Evolutionary conservation across 768 basidiomycete genomes (phyloP).

Genomic region (Lactarius trivialis): DNA sequence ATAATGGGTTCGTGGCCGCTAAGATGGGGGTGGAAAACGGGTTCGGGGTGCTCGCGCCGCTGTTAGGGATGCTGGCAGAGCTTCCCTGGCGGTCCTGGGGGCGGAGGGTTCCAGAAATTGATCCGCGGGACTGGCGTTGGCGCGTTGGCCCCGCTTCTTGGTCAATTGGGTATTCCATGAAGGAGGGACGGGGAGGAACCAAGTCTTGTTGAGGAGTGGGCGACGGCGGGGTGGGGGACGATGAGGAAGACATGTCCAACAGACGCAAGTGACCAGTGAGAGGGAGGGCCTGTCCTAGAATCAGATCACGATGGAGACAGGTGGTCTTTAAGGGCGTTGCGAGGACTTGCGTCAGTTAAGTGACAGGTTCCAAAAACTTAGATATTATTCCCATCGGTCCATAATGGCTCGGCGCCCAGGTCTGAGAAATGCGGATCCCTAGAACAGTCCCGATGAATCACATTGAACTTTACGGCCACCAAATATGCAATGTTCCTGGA

Average conservation of each 20-base stretch:
- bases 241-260: conserved; percentile 4
- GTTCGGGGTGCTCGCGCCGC: conserved; percentile 27
- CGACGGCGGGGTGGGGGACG: not conserved
- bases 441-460: conserved; percentile 6
- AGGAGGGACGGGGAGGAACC: conserved; percentile 19
- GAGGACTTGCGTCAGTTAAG: not conserved
- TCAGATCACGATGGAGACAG: not conserved
- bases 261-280: not conserved
- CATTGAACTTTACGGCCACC: conserved; percentile 7
- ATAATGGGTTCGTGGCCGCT: conserved; percentile 40
- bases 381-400: not conserved
- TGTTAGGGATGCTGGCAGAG: conserved; percentile 10
- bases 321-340: conserved; percentile 10
- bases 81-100: conserved; percentile 17
- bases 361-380: not conserved
- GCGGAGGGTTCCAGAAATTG: conserved; percentile 9
- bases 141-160: not conserved
- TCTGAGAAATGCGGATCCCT: not conserved
- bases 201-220: not conserved
- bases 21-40: conserved; percentile 25
- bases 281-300: not conserved
- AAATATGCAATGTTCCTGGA: conserved; percentile 4
- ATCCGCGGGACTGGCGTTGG: conserved; percentile 3
- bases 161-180: conserved; percentile 7
- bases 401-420: conserved; percentile 3